A percentile compares a stretch with the other conserved stretches of the same genome.
Conservation (phyloP, 1,284 basidiomycete species). For the Cryptococcus sp. region DNA sequence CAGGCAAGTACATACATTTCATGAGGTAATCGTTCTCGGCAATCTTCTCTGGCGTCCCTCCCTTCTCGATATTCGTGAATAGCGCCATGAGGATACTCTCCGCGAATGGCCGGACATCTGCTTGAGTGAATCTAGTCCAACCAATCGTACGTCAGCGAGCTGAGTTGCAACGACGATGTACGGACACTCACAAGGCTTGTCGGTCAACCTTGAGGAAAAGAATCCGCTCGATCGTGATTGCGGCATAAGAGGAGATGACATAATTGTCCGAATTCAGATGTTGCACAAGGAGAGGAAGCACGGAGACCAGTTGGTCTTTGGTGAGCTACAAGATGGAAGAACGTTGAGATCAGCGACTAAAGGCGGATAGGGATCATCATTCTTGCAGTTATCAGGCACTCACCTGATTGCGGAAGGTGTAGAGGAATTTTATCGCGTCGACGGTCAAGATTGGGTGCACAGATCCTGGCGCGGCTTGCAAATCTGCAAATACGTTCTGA, state of each 20-base stretch:
- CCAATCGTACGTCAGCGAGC: neutral
- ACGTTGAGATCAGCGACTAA: neutral
- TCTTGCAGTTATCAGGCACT: constrained; percentile 19
- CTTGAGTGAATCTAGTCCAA: constrained; percentile 71
- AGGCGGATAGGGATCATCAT: neutral
- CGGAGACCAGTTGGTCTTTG: constrained; percentile 89
- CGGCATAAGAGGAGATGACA: constrained; percentile 66
- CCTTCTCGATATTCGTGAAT: constrained; percentile 77
- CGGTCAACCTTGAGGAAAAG: constrained; percentile 80
- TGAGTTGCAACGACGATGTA: neutral
- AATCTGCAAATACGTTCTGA: constrained; percentile 83
- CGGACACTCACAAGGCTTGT: constrained; percentile 63
- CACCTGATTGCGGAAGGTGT: constrained; percentile 94
- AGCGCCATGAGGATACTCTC: constrained; percentile 73
- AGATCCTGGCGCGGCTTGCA: constrained; percentile 68
- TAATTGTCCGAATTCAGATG: constrained; percentile 81
- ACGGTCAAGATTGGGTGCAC: constrained; percentile 91
- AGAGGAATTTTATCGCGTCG: constrained; percentile 90
- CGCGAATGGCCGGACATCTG: constrained; percentile 82
- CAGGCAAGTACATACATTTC: constrained; percentile 69
- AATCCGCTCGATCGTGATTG: constrained; percentile 77
- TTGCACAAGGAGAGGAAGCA: constrained; percentile 82
- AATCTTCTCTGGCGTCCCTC: constrained; percentile 86
- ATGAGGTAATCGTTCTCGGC: constrained; percentile 98
- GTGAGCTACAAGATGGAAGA: constrained; percentile 64